Evolutionary conservation across 352 stramenopile genomes (phyloP).

Genomic region (Phytophthora kernoviae): DNA sequence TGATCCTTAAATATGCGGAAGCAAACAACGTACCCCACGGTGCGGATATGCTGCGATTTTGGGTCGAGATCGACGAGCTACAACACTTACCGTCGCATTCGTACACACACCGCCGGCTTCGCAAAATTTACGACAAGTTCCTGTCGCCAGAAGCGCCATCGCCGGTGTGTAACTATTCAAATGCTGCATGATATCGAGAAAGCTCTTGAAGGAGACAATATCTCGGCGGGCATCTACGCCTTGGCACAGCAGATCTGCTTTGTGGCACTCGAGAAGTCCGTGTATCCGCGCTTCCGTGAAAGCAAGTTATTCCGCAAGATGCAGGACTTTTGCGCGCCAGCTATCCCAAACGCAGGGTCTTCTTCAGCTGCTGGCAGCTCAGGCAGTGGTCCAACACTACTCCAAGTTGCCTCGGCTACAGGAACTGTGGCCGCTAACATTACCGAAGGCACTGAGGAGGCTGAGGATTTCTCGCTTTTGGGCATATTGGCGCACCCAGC

Average conservation of each 20-base stretch:
- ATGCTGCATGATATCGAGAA: slow-evolving; percentile 78
- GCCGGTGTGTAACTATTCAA: slow-evolving; percentile 70
- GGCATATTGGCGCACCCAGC: slow-evolving; percentile 71
- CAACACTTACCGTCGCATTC: slow-evolving; percentile 75
- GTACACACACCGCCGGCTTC: slow-evolving; percentile 79
- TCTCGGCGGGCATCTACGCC: slow-evolving; percentile 72
- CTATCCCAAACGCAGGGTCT: slow-evolving; percentile 16
- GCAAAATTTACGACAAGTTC: slow-evolving; percentile 90
- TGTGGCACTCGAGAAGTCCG: slow-evolving; percentile 68
- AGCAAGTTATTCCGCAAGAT: slow-evolving; percentile 81
- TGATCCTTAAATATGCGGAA: slow-evolving; percentile 70
- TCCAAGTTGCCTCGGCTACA: slow-evolving; percentile 15
- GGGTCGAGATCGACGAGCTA: slow-evolving; percentile 82
- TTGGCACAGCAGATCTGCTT: slow-evolving; percentile 72
- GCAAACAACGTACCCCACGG: slow-evolving; percentile 59
- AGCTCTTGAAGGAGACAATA: slow-evolving; percentile 62
- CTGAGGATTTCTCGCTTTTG: slow-evolving; percentile 66
- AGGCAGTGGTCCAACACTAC: slow-evolving; percentile 3
- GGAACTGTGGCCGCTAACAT: slow-evolving; percentile 24
- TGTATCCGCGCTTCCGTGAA: slow-evolving; percentile 80
- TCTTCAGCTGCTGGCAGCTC: background rate
- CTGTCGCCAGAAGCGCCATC: slow-evolving; percentile 69
- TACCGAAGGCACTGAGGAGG: slow-evolving; percentile 21
- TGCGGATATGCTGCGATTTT: slow-evolving; percentile 75
- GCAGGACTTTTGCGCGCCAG: slow-evolving; percentile 66